Percentiles rank a stretch among this genome's conserved stretches.
Evolutionary conservation across 2,329 filamentous ascomycete genomes (phyloP).

Genomic region (Fusarium xyrophilum): DNA sequence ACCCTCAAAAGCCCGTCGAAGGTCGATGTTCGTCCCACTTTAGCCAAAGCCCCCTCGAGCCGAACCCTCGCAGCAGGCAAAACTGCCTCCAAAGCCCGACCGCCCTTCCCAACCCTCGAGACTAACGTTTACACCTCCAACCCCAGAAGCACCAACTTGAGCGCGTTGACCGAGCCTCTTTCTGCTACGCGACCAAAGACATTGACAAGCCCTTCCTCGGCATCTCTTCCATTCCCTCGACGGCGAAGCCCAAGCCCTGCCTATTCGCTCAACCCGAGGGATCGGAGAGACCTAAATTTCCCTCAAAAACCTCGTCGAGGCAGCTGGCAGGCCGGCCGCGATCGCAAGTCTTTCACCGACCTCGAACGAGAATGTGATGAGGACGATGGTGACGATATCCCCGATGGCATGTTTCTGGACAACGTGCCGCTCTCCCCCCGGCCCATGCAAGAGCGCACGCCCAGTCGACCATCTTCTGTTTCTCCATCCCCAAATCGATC

Average conservation of each 20-base stretch:
- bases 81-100: slow-evolving; percentile 48
- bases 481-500: slow-evolving; percentile 61
- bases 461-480: slow-evolving; percentile 61
- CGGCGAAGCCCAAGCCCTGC: slow-evolving; percentile 62
- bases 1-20: slow-evolving; percentile 60
- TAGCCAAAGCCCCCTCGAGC: slow-evolving; percentile 40
- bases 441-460: slow-evolving; percentile 61
- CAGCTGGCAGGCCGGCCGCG: slow-evolving; percentile 73
- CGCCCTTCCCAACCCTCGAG: slow-evolving; percentile 55
- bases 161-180: slow-evolving; percentile 46
- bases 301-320: slow-evolving; percentile 59
- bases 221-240: slow-evolving; percentile 48
- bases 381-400: slow-evolving; percentile 78
- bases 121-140: slow-evolving; percentile 55
- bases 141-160: slow-evolving; percentile 59
- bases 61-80: slow-evolving; percentile 44
- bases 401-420: slow-evolving; percentile 78
- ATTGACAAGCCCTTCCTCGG: slow-evolving; percentile 44
- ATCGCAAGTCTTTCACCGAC: slow-evolving; percentile 72
- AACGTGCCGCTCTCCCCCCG: slow-evolving; percentile 85
- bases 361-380: slow-evolving; percentile 79
- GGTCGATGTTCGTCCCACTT: slow-evolving; percentile 49
- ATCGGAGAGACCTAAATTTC: slow-evolving; percentile 53
- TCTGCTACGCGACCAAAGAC: slow-evolving; percentile 42
- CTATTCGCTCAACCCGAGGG: slow-evolving; percentile 53